These are phyloP conservation scores for Penicillium sp. DNA, from an alignment of 2,329 filamentous ascomycete genomes.

Conservation along the genomic window DNA sequence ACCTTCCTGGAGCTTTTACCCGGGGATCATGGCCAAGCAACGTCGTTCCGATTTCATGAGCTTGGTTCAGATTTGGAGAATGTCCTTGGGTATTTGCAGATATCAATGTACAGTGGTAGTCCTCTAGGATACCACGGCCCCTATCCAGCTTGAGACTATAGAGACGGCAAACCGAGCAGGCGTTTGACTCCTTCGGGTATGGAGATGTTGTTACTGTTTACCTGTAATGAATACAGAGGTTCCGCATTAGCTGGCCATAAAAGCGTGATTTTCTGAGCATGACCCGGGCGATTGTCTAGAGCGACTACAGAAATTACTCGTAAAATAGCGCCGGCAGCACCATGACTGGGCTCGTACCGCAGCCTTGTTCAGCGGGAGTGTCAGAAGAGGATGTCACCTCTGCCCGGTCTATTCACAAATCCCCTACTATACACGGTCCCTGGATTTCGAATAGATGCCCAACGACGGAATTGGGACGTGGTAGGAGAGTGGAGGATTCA, in stretches of 20 bases:
- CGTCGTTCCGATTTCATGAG: conserved; percentile 1
- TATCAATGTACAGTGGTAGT: background rate
- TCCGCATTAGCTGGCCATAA: conserved; percentile 1
- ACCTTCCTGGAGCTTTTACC: conserved; percentile 1
- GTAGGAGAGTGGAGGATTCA: background rate
- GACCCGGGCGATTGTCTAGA: background rate
- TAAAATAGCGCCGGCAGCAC: background rate
- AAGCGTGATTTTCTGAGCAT: conserved; percentile 1
- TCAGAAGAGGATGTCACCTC: too few species aligned
- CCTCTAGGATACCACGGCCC: conserved; percentile 1
- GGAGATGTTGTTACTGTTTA: conserved; percentile 6
- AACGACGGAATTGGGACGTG: too few species aligned
- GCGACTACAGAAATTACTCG: background rate
- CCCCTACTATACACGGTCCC: background rate
- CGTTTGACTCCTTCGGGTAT: background rate
- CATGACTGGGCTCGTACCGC: background rate
- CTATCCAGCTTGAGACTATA: background rate
- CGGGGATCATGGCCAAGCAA: conserved; percentile 2
- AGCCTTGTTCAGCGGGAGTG: background rate
- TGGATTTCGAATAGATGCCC: too few species aligned
- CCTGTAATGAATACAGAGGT: conserved; percentile 5
- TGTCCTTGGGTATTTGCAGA: conserved; percentile 4
- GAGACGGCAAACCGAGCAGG: conserved; percentile 6
- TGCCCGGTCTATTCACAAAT: too few species aligned
- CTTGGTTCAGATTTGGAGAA: conserved; percentile 2